phyloP scores from a whole-genome alignment of 441 rosid species.

The Monsonia emarginata region DNA sequence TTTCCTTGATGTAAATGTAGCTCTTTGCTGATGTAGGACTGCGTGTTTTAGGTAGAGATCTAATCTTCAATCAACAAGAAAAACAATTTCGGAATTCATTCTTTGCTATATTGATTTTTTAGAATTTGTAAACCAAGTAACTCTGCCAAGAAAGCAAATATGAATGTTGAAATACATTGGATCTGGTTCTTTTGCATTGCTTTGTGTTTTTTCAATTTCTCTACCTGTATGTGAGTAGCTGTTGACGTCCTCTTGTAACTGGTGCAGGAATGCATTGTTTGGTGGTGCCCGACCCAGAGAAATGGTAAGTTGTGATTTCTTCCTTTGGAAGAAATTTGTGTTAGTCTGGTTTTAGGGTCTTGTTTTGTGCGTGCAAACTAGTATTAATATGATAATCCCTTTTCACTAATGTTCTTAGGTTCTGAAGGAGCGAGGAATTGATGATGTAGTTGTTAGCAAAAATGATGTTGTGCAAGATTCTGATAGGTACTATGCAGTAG shows the following conservation, averaged over 20 bases:
- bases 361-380: not conserved
- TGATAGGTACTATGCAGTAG: constrained; percentile 35
- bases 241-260: constrained; percentile 12
- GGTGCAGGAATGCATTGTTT: constrained; percentile 56
- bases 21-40: not conserved
- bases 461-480: constrained; percentile 33
- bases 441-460: constrained; percentile 29
- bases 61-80: not conserved
- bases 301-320: constrained; percentile 36
- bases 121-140: not conserved
- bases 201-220: not conserved
- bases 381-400: not conserved
- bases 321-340: not conserved
- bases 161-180: not conserved
- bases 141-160: not conserved
- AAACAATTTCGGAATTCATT: not conserved
- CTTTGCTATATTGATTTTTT: not conserved
- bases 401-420: constrained; percentile 34
- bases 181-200: not conserved
- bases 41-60: not conserved
- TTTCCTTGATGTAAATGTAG: too few relatives aligned
- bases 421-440: constrained; percentile 58
- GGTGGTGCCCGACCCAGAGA: constrained; percentile 86
- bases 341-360: not conserved
- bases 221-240: not conserved